These are phyloP conservation scores for Leishmania mexicana DNA, from an alignment of 208 protist genomes.

Conservation along the genomic window DNA sequence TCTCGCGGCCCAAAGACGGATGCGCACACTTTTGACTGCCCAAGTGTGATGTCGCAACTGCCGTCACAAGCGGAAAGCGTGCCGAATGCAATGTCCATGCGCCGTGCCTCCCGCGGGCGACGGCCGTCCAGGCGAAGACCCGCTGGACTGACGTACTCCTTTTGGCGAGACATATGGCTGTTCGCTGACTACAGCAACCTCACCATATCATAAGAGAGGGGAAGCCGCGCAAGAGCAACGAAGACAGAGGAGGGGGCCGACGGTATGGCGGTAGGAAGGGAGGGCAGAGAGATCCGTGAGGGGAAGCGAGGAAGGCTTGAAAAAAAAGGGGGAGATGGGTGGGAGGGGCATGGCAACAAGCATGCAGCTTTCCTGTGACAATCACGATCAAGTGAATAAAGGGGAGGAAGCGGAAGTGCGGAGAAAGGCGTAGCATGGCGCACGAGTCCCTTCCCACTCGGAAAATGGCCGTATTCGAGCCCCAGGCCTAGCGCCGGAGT, in stretches of 20 bases:
- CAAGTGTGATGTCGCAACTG: conserved; percentile 65
- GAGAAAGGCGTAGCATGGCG: not conserved
- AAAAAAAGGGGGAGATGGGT: not conserved
- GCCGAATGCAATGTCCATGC: conserved; percentile 67
- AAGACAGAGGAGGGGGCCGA: not conserved
- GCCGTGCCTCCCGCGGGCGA: conserved; percentile 66
- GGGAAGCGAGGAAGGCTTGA: not conserved
- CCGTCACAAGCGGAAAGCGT: conserved; percentile 69
- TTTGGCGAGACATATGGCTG: conserved; percentile 39
- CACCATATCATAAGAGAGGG: not conserved
- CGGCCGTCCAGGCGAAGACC: conserved; percentile 84
- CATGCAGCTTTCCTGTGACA: not conserved
- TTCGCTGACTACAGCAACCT: not conserved
- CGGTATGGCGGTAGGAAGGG: not conserved
- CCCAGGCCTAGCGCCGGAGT: not conserved
- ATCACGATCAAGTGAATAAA: not conserved
- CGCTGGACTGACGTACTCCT: conserved; percentile 85
- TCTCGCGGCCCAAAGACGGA: conserved; percentile 76
- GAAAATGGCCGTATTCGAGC: not conserved
- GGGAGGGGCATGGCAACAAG: not conserved
- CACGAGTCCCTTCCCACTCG: not conserved
- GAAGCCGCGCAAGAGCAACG: not conserved
- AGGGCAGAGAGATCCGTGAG: not conserved
- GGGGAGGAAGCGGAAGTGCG: not conserved
- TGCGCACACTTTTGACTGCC: conserved; percentile 69